Base-by-base conservation (phyloP, 768 basidiomycete genomes). In the Kwoniella mangroviensis region DNA sequence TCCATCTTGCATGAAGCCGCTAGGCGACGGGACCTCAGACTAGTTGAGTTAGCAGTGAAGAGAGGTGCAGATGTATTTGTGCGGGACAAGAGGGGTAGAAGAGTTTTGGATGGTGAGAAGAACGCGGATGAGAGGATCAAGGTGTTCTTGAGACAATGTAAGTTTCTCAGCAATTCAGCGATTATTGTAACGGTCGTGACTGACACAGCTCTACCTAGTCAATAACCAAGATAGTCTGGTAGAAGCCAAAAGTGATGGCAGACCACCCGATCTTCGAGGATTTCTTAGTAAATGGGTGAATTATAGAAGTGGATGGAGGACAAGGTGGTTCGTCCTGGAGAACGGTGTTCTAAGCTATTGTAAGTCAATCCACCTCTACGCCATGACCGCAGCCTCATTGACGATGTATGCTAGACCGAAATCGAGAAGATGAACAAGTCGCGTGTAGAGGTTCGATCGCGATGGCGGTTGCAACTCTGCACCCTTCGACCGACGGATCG, bases 11-110 rank as follows among this genome's bases (percentile, higher is more conserved):
- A 98, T 73, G 94, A 95, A 81, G 93, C 94, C 1, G 92, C 92
- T 0, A 51, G 72, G 43, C 86, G 93, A 17, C 90, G 90, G 69
- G 93, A 97, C 77, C 84, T 96, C 22, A 86, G 89, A 4, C 84
- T 96, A 21, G 88, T 96, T 28, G 92, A 96, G 77, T 86, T 93
- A n/a, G 90, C 89, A 0, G 88, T 94, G 1, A 88, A 90, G 24
- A 90, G 91, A 10, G 94, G 94, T 0, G 93, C 92, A 0, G 93
- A 95, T 78, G 91, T 95, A 4, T 95, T 95, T 77, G 90, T 91
- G 1, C 86, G 93, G 4, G 91, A 96, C 82, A 86, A 89, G 22
- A 86, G 84, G 69, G 94, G 94, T 17, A 81, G 90, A 86, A 75
- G 87, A 85, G 85, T 90, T 85, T 7, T 88, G 86, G 78, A 93